Conservation (phyloP, 192 early-diverging fungal species). For the Backusella tarrabulga region DNA sequence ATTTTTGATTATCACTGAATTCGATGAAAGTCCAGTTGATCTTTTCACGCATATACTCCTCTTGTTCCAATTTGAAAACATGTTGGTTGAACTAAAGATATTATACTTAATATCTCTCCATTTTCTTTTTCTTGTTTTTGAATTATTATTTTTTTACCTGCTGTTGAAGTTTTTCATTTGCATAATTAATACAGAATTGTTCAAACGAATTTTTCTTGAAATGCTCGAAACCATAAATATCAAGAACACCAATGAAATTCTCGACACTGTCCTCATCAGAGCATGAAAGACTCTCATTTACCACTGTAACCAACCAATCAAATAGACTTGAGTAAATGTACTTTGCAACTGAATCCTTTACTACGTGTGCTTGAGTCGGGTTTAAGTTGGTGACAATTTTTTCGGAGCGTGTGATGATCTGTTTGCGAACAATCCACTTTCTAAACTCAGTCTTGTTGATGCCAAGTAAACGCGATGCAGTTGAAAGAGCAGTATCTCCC, state of each 20-base stretch:
- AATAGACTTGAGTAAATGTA: constrained; percentile 95
- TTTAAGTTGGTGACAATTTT: constrained; percentile 88
- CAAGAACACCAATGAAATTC: constrained; percentile 95
- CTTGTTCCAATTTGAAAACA: constrained; percentile 99
- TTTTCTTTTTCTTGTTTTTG: neutral
- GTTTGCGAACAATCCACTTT: constrained; percentile 96
- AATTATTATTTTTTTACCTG: too few species aligned
- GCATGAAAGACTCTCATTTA: constrained; percentile 79
- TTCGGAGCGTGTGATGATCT: constrained; percentile 90
- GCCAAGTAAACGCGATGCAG: constrained; percentile 70
- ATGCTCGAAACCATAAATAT: constrained; percentile 99
- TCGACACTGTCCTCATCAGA: constrained; percentile 35
- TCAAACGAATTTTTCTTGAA: constrained; percentile 99
- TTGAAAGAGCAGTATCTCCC: constrained; percentile 67
- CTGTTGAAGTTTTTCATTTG: constrained; percentile 99
- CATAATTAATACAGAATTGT: constrained; percentile 98
- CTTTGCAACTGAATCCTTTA: constrained; percentile 94
- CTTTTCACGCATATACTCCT: constrained; percentile 96
- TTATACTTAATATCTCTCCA: neutral
- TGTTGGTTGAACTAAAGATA: constrained; percentile 86
- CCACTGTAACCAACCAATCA: constrained; percentile 91
- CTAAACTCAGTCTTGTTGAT: constrained; percentile 79
- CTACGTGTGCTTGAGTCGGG: constrained; percentile 70
- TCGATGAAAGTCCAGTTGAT: constrained; percentile 99
- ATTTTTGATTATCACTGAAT: constrained; percentile 98